Evolutionary conservation across 352 stramenopile genomes (phyloP), one percentile per base, ranked within the genome.

Genomic region (Globisporangium echinulatum): DNA sequence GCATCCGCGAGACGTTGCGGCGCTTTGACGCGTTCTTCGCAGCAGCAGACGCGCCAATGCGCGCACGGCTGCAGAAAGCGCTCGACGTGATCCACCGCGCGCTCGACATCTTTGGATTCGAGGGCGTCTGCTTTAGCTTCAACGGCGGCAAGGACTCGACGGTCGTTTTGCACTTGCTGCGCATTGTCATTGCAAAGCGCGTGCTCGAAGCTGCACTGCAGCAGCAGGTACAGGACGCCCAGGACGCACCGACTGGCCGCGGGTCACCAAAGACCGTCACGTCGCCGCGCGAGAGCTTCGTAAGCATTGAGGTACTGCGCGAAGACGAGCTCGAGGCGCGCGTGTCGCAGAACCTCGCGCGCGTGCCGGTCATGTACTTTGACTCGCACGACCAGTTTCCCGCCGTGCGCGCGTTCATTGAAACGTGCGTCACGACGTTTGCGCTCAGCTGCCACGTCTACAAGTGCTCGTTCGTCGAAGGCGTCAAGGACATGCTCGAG

Each of bases 381-480:
- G 85, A 98, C 62, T 95, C 97, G 59, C 69, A 86, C 42, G 84
- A 98, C 67, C 94, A 98, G 75, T 99, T 99, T 72, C 82, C 85
- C 3, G 86, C 97, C 63, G 79, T 98, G n/a, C 71, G 87, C 25
- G 74, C 81, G 14, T 97, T 97, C 61, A 96, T 96, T 44, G 74
- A 94, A 52, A 46, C 83, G 43, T 86, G 84, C 58, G 82, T 75
- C 14, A 57, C 64, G 36, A 79, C 73, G 52, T 88, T 78, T 53
- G 62, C 66, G 37, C 67, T 92, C 40, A 82, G 65, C 48, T 89
- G 84, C 54, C 77, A 89, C 53, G 75, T 89, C 60, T 90, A 94
- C 71, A 91, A 89, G 64, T 90, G 84, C 67, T 89, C 81, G 39
- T 99, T 98, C 68, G 80, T 95, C 1, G 80, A 97, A 51, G 96